These are phyloP conservation scores for Rosa rugosa DNA, from an alignment of 306 rosid genomes.

Conservation along the genomic window DNA sequence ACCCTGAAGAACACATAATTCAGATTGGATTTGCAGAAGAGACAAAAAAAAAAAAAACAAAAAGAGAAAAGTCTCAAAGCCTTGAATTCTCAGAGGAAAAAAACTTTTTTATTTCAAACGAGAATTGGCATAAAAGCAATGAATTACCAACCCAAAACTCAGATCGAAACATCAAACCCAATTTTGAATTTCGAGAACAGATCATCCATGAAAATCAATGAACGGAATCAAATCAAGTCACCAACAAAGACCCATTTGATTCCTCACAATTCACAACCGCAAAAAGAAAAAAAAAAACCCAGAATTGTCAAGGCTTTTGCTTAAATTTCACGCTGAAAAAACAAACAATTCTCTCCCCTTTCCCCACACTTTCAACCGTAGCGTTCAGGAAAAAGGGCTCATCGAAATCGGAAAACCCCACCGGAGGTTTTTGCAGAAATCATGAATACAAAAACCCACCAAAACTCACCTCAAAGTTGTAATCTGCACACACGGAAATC, in stretches of 20 bases:
- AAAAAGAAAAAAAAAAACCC: neutral
- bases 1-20: slow-evolving; percentile 28
- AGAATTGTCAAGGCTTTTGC: slow-evolving; percentile 15
- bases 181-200: slow-evolving; percentile 19
- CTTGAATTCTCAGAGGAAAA: neutral
- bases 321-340: slow-evolving; percentile 14
- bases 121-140: slow-evolving; percentile 4
- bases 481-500: slow-evolving; percentile 29
- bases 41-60: neutral
- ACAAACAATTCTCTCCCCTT: slow-evolving; percentile 8
- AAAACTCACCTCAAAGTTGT: slow-evolving; percentile 59
- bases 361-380: slow-evolving; percentile 20
- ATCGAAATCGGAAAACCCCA: slow-evolving; percentile 35
- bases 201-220: slow-evolving; percentile 12
- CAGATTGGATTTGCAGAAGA: neutral
- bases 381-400: slow-evolving; percentile 17
- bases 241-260: slow-evolving; percentile 23
- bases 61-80: slow-evolving; percentile 11
- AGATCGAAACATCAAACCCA: slow-evolving; percentile 46
- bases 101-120: neutral
- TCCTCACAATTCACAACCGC: slow-evolving; percentile 17
- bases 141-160: slow-evolving; percentile 17
- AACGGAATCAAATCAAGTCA: neutral
- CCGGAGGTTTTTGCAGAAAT: slow-evolving; percentile 13
- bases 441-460: slow-evolving; percentile 17